Evolutionary conservation across 2,329 filamentous ascomycete genomes (phyloP), one percentile per base, ranked within the genome.

Genomic region (Stemphylium lycopersici): DNA sequence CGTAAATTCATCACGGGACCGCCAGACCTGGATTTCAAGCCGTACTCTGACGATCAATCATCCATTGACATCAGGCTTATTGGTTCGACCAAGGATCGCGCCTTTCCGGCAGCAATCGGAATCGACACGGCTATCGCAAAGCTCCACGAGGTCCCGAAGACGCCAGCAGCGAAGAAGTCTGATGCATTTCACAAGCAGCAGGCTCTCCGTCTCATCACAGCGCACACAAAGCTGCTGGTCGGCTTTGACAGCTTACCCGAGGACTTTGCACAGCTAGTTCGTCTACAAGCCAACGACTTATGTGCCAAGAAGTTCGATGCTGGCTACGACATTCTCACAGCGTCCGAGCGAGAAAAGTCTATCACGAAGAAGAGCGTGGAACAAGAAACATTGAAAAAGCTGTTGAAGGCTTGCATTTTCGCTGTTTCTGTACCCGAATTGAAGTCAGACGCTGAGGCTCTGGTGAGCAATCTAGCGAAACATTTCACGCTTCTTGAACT

Each of bases 101-200:
- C 93, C 0, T 96, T 99, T 70, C 93, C 92, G 4, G 85, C 90
- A 4, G 88, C 90, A 46, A 85, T 96, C 42, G 95, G 95, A 11
- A 86, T 97, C 49, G 93, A 98, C 58, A 83, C 91, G 41, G 93
- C 96, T 0, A 90, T 98, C 58, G 87, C 88, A 51, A 97, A 96
- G 74, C 78, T 99, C 40, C 89, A 89, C 80, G 93, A 98, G 69
- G 76, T 85, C 1, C 87, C 91, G 0, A 93, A 90, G 72, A 77
- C 79, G 1, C 72, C 80, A 12, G 76, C 80, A 16, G 78, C 79
- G 3, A 87, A 82, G 53, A 89, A 89, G 63, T 86, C 90, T 32
- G 93, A 98, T 67, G 80, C 80, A 0, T 95, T 90, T 73, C 96
- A 99, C 80, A 98, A 98, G 78, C 90, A 90, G 69, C 92, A 99